Evolutionary conservation across 2,329 filamentous ascomycete genomes (phyloP), one percentile per base, ranked within the genome.

Genomic region (Lachnellula cervina): DNA sequence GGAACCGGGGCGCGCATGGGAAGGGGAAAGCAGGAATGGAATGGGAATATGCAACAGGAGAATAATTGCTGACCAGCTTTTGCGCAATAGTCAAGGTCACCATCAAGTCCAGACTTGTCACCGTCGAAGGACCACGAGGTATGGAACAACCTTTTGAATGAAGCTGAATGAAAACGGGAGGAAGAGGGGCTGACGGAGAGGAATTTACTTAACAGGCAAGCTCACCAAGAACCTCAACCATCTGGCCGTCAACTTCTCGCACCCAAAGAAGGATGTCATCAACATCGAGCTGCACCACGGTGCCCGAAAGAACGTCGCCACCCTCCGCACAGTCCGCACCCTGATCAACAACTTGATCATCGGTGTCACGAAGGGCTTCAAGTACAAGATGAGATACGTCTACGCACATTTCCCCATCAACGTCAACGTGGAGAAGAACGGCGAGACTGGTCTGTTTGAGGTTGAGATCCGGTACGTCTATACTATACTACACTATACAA

Each of bases 341-440:
- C 79, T 97, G 79, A 96, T 99, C 84, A 90, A 95, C 86, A 99
- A 99, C 88, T 77, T 99, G 80, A 89, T 99, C 78, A 87, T 92
- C 72, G 94, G 94, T 78, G 94, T 99, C 68, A 99, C 94, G 77
- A 96, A 93, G 84, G 94, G 94, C 70, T 99, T 88, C 90, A 95
- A 95, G 83, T 99, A 99, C 89, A 99, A 99, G 90, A 97, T 99
- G 93, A 90, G 95, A 74, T 99, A 99, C 83, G 94, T 99, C 79
- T 99, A 99, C 78, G 94, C 94, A 76, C 94, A 99, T 88, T 99
- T 99, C 76, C 94, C 94, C 80, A 99, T 99, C 90, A 99, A 99
- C 86, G 93, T 99, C 82, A 97, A 97, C 84, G 79, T 99, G 69
- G 91, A 96, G 72, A 92, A 97, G 88, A 93, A 93, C 85, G 76